Evolutionary conservation across 805 yeast species (phyloP).

Genomic region (Candida anglica): DNA sequence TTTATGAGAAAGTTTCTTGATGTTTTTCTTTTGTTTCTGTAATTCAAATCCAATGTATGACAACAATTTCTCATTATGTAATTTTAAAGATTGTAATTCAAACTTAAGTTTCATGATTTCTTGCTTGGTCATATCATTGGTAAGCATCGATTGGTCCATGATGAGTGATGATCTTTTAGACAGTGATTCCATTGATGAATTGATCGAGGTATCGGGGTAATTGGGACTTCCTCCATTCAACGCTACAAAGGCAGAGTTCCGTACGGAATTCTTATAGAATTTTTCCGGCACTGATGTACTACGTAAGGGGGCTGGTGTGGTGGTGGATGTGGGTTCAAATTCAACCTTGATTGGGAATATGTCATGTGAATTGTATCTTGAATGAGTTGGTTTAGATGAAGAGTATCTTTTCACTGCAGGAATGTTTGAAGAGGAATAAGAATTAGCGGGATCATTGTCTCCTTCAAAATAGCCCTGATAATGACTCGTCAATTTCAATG

Average conservation of each 20-base stretch:
- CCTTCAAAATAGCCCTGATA: constrained; percentile 5
- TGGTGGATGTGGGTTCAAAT: constrained; percentile 23
- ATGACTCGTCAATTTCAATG: constrained; percentile 32
- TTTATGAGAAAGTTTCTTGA: constrained; percentile 34
- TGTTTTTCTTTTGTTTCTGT: constrained; percentile 44
- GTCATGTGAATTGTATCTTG: constrained; percentile 40
- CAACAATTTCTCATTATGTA: constrained; percentile 53
- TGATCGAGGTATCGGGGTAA: too few relatives aligned
- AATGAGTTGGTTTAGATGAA: constrained; percentile 28
- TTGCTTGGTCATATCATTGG: constrained; percentile 33
- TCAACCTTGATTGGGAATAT: constrained; percentile 41
- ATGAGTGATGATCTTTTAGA: constrained; percentile 29
- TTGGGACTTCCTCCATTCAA: constrained; percentile 20
- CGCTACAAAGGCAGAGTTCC: constrained; percentile 24
- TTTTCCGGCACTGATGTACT: constrained; percentile 27
- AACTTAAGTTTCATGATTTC: constrained; percentile 50
- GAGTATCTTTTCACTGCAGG: constrained; percentile 21
- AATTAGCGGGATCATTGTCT: too few relatives aligned
- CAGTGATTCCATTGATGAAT: too few relatives aligned
- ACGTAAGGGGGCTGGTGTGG: constrained; percentile 9
- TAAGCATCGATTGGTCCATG: constrained; percentile 15
- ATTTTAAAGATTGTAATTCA: constrained; percentile 48
- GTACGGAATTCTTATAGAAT: constrained; percentile 8
- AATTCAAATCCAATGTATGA: constrained; percentile 56
- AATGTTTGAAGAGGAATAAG: constrained; percentile 9